Base-by-base conservation (phyloP, 1,284 basidiomycete species). In the Sanghuangporus weigelae region DNA sequence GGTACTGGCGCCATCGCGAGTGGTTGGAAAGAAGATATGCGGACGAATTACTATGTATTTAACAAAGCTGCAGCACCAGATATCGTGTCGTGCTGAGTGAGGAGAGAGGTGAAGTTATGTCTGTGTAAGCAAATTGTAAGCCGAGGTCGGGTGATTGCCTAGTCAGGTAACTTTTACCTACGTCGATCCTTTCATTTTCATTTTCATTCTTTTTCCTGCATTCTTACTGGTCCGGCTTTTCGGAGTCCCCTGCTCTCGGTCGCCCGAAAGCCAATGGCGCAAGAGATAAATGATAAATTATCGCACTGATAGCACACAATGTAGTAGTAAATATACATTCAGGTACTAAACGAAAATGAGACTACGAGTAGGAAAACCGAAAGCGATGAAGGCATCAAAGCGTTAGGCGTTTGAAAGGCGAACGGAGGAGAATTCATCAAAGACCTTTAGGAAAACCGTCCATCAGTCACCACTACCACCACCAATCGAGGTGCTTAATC, bases 191-290 rank as follows among this genome's bases (percentile, higher is more conserved):
- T 31, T 31, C 26, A 31, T 31, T 31, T 31, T 49, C 8, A 8
- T 21, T 8, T 8, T 49, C 7, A n/a, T 21, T 10, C 48, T 49
- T 16, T n/a, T 54, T 31, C 31, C 26, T 38, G 35, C 8, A 16
- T n/a, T 54, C 31, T 38, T 38, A 54, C 36, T 54, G 42, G 51
- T 31, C 59, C 62, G 62, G 62, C 62, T 63, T 63, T 63, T 63
- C 62, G 62, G 62, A 46, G 21, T 12, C 26, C 49, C 23, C 55
- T 36, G n/a, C 40, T 60, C 21, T 16, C 54, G 12, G 36, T 26
- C 35, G 8, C 31, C 21, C 59, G 26, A 53, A 51, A 48, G 36
- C 51, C 60, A 54, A 62, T 62, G 36, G 42, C 38, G 19, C 40
- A 19, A 35, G 21, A 16, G 50, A 54, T 42, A 54, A 61, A 61